Evolutionary conservation across 768 basidiomycete genomes (phyloP), one percentile per base, ranked within the genome.

Genomic region (Tulasnella sp.): DNA sequence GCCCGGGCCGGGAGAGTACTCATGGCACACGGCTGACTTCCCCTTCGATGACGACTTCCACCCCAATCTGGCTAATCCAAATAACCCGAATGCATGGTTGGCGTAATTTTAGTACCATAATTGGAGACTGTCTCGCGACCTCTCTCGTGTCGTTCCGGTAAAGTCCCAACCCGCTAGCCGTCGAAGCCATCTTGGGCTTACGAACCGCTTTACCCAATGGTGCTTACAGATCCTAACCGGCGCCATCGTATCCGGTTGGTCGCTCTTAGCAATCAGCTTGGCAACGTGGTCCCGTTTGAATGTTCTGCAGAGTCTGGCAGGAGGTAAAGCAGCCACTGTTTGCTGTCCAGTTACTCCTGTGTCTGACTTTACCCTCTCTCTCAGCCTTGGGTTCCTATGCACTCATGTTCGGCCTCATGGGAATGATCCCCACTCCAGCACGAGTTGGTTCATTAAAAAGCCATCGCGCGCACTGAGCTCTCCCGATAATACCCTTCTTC

Each of bases 361-460:
- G 14, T 41, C 46, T 40, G 40, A 72, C 42, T 46, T 58, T 78
- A 69, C 58, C 37, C 31, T 74, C 58, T 42, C 9, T 54, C 44
- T 72, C 40, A 79, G 78, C 78, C 16, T 74, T 79, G 28, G 78
- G 78, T 16, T 79, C 64, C 42, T 79, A 79, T 44, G 64, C 72
- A 73, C 78, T 79, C 14, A 79, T 79, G 69, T 79, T 79, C 72
- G 78, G 78, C 50, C 78, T 79, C 2, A 41, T 79, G 24, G 78
- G 78, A 22, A 41, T 73, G 58, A 79, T 79, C 42, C 78, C 78
- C 11, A 54, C 54, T 44, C 78, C 78, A 22, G 22, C 18, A 37
- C 72, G 72, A 44, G 37, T 37, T 37, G 72, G 24, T 37, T 72
- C 31, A n/a, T 34, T 20, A 50, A 50, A 54, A 54, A 54, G 24